A percentile compares a stretch with the other conserved stretches of the same genome.
These are phyloP conservation scores for Cyclotella sp. DNA, from an alignment of 108 stramenopile genomes.

Conservation along the genomic window DNA sequence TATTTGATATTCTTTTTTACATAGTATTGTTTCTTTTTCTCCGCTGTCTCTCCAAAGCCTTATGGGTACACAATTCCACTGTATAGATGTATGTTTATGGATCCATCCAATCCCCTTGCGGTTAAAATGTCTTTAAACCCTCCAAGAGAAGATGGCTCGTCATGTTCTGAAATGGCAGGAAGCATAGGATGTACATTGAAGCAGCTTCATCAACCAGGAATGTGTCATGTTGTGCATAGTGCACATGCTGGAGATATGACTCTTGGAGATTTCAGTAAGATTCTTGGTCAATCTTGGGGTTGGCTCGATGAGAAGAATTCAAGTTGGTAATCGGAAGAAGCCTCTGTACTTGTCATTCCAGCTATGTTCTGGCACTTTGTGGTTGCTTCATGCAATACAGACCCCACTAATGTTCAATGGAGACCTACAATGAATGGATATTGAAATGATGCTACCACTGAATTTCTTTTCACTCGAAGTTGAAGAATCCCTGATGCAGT, in stretches of 20 bases:
- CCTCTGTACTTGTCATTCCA: too few relatives aligned
- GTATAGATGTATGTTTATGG: constrained; percentile 38
- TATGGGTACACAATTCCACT: constrained; percentile 25
- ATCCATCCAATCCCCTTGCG: constrained; percentile 21
- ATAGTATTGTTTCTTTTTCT: neutral
- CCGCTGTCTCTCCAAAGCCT: neutral
- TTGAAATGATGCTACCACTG: too few relatives aligned
- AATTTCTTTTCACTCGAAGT: too few relatives aligned
- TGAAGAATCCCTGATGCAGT: too few relatives aligned
- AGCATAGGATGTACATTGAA: constrained; percentile 13
- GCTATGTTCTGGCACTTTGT: too few relatives aligned
- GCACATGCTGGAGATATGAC: constrained; percentile 8
- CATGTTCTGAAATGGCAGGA: constrained; percentile 25
- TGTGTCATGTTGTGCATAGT: constrained; percentile 21
- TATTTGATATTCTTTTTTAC: neutral
- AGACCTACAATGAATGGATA: too few relatives aligned
- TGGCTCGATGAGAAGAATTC: constrained; percentile 27
- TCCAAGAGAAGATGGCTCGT: constrained; percentile 29
- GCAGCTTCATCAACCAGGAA: constrained; percentile 23
- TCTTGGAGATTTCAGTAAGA: constrained; percentile 11
- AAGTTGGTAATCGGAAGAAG: neutral
- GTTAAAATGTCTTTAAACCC: constrained; percentile 19
- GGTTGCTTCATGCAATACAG: neutral
- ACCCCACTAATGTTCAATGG: too few relatives aligned
- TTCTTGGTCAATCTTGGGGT: constrained; percentile 25